phyloP scores from a whole-genome alignment of 129 eudicot species.

The Kitagawia praeruptora region DNA sequence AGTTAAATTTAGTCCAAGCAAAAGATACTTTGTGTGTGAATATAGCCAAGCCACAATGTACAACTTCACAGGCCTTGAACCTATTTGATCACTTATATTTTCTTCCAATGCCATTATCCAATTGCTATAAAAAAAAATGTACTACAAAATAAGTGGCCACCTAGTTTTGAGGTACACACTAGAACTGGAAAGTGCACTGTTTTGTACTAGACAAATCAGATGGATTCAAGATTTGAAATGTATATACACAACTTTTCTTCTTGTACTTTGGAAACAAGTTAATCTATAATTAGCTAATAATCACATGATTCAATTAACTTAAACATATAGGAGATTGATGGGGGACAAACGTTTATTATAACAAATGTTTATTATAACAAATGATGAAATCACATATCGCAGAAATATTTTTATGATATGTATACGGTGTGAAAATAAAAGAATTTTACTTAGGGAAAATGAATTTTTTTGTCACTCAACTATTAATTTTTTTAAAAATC shows the following conservation, averaged over 20 bases:
- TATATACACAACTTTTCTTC: background rate
- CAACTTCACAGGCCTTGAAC: background rate
- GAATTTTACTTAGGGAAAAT: too few relatives aligned
- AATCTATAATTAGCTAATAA: background rate
- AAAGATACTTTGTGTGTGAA: constrained; percentile 4
- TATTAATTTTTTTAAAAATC: too few relatives aligned
- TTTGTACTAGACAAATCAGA: background rate
- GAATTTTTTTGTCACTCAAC: too few relatives aligned
- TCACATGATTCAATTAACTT: background rate
- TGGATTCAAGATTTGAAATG: background rate
- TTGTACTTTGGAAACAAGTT: background rate
- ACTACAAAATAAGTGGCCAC: background rate
- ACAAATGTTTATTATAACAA: too few relatives aligned
- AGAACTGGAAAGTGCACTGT: background rate
- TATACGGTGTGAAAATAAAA: too few relatives aligned
- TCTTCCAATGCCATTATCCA: background rate
- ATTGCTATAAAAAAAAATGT: background rate
- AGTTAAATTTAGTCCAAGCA: background rate
- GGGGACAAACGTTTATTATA: too few relatives aligned
- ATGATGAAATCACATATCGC: too few relatives aligned
- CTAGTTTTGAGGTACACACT: background rate
- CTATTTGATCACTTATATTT: background rate
- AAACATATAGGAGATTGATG: too few relatives aligned
- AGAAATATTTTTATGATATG: too few relatives aligned
- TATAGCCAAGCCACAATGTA: background rate